phyloP scores from a whole-genome alignment of 164 flowering plant species.

The Paratinospora sagittata region DNA sequence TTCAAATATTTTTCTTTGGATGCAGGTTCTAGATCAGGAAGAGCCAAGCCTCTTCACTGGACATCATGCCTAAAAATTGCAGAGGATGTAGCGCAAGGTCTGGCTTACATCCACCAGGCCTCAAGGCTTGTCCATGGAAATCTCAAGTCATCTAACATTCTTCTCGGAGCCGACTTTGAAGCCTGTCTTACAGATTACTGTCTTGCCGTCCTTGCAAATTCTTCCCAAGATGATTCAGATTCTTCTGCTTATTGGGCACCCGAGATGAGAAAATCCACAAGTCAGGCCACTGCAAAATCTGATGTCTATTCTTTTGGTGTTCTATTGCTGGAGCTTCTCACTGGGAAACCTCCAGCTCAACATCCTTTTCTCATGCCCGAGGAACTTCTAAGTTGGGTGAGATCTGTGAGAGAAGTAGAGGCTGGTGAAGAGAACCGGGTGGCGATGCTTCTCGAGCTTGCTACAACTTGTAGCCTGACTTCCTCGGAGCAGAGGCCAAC shows the following conservation, averaged over 20 bases:
- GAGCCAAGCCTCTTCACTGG: conserved; percentile 97
- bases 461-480: conserved; percentile 44
- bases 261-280: conserved; percentile 38
- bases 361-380: conserved; percentile 35
- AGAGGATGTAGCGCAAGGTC: conserved; percentile 92
- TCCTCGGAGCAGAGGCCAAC: conserved; percentile 88
- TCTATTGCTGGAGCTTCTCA: conserved; percentile 72
- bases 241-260: conserved; percentile 57
- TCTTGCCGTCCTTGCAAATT: conserved; percentile 36
- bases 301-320: conserved; percentile 82
- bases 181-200: conserved; percentile 90
- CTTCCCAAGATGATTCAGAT: conserved; percentile 22
- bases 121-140: conserved; percentile 89
- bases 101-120: conserved; percentile 89
- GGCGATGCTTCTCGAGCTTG: conserved; percentile 76
- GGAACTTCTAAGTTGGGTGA: conserved; percentile 61
- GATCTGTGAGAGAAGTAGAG: conserved; percentile 47
- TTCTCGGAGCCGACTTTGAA: conserved; percentile 90
- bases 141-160: conserved; percentile 86
- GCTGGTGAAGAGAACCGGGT: conserved; percentile 46
- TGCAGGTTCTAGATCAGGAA: conserved; percentile 75
- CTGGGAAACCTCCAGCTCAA: conserved; percentile 56
- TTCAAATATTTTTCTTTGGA: not conserved
- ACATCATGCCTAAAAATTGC: conserved; percentile 97
- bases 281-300: conserved; percentile 46